Evolutionary conservation across 2,329 filamentous ascomycete species (phyloP), one percentile per base, ranked within the genome.

Genomic region (Phoma sp.): DNA sequence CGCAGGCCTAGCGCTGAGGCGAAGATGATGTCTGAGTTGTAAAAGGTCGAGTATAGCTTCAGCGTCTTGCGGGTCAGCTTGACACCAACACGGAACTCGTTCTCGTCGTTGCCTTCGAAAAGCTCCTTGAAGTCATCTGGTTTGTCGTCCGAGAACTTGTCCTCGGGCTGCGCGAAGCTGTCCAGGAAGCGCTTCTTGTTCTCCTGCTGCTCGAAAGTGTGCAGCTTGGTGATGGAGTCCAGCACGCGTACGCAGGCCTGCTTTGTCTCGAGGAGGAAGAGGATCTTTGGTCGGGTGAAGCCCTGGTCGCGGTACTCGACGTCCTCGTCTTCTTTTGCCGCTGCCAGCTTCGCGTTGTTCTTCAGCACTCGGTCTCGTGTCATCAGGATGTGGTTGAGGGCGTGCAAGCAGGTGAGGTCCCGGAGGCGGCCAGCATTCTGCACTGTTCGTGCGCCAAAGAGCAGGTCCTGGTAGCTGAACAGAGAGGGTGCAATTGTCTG

Each of bases 31-130:
- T 99, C 95, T 9, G 93, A 96, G 73, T 89, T 93, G 80, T 98
- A 98, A 74, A 99, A 99, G 58, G 92, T 90, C 0, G 93, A 85
- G 78, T 96, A 99, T 73, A 90, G 95, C 74, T 97, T 98, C 71
- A 98, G 82, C 0, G 92, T 96, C 77, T 97, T 98, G 57, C 95
- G 86, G 0, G 95, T 98, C 73, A 99, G 96, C 76, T 98, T 99
- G 70, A 99, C 77, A n/a, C 93, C 95, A 2, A 98, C 80, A 3
- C 93, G 87, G 78, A 98, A 99, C 84, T 96, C 95, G 77, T 99
- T 95, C 72, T 98, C 95, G 72, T 96, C 92, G 71, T 97, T 98
- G 54, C 95, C 95, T 57, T 88, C 88, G 69, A 99, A 99, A 0
- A 98, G 82, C 51, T 96, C 90, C 20, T 84, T 83, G 76, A 96